Evolutionary conservation across 2,329 filamentous ascomycete genomes (phyloP), one percentile per base, ranked within the genome.

Genomic region (Epicoccum nigrum): DNA sequence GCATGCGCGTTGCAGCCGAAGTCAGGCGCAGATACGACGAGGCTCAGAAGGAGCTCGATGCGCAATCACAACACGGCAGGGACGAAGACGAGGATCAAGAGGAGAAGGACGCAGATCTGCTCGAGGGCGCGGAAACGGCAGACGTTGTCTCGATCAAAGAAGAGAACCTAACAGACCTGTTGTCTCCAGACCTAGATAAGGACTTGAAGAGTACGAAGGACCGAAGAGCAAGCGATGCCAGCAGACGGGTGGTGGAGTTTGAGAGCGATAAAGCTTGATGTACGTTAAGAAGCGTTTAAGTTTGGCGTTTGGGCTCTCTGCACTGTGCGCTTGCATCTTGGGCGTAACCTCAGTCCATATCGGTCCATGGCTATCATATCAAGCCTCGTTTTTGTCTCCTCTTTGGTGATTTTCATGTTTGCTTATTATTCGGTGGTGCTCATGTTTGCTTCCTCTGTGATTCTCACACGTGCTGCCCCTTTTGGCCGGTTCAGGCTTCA

Each of bases 21-120:
- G 93, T 99, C 43, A 83, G 89, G 60, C 85, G 92, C 64, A 83
- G 92, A 35, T 96, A 97, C 88, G 93, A 99, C 57, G 94, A 99
- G 70, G 93, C 93, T 3, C 92, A 97, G 74, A 87, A 86, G 62
- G 93, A 97, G 69, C 77, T 97, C 59, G 93, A 97, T 74, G 88
- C 87, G 73, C 92, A 92, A 54, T 75, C 86, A 1, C 60, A 63
- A n/a, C 82, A 83, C 1, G 71, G 69, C 28, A 79, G 87, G 64
- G 79, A 78, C 56, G 73, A 77, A 1, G 82, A 83, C 0, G 83
- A 86, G 0, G 88, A 91, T 1, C 87, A 90, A 0, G 58, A 67
- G 31, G 70, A 67, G 1, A 70, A 70, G 44, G 74, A 76, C 51
- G 51, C 71, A 9, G 79, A 81, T 65, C 55, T 81, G n/a, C 67